Evolutionary conservation across 106 monocot genomes (phyloP), one percentile per base, ranked within the genome.

Genomic region (Alisma plantagoaquatica): DNA sequence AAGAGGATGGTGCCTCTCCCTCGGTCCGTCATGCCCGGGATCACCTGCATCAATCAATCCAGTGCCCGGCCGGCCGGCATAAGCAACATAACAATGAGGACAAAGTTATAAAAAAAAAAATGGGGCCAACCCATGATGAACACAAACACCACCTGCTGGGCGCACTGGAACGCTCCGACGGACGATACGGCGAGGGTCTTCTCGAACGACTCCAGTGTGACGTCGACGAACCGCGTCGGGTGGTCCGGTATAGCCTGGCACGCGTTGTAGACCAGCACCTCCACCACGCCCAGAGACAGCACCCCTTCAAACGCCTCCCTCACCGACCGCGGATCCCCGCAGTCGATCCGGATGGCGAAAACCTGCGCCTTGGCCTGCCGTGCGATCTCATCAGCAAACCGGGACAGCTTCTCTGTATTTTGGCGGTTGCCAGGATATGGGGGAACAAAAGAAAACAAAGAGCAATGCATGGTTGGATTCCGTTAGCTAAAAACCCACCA

Each of bases 301-400:
- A 84, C 84, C 21, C 75, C 75, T 59, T 84, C 84, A 53, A 84
- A 84, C 8, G 84, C 84, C 56, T 84, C 75, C 16, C 75, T 64
- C 26, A 84, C 75, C 5, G 79, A 84, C 62, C 68, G 60, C 30
- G 75, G 53, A 51, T 75, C 69, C 8, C 75, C 21, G 65, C 84
- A 84, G 57, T 84, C 84, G 56, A 84, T 76, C 10, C 79, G 53
- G 53, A 84, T 79, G 17, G 84, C 84, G 42, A 84, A 84, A 31
- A 84, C 84, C 33, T 79, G 84, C 14, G 75, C 75, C 57, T 75
- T 84, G 10, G 79, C 84, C 53, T 79, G 73, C 12, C 69, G 22
- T 1, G 84, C 84, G 5, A 84, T 76, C 69, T 79, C 84, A 6
- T 84, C 84, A 23, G 84, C 84, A 29, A 72, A 66, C 27, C 47